Conservation (phyloP, 768 basidiomycete species). For the Neoboletus brunneissimus region DNA sequence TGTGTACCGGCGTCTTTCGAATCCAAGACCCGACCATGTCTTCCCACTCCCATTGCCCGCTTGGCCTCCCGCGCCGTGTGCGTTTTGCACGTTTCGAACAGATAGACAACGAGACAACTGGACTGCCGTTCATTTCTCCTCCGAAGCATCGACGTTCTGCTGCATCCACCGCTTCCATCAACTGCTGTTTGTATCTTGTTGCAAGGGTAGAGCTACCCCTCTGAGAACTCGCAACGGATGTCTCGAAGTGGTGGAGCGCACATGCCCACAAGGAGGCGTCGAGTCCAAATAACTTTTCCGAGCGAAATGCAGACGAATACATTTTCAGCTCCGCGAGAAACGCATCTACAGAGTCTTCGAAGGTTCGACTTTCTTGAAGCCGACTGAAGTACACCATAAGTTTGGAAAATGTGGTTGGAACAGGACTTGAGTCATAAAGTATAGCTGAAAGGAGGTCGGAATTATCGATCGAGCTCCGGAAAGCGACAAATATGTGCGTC, state of each 20-base stretch:
- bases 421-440: conserved; percentile 29
- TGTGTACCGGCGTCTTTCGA: conserved; percentile 34
- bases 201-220: conserved; percentile 25
- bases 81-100: conserved; percentile 2
- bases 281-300: conserved; percentile 36
- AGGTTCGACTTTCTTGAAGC: conserved; percentile 6
- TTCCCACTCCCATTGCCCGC: conserved; percentile 49
- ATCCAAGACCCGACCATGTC: conserved; percentile 45
- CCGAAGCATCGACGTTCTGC: conserved; percentile 51
- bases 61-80: conserved; percentile 13
- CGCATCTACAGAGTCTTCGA: conserved; percentile 14
- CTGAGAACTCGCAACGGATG: conserved; percentile 22
- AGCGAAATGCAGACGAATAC: conserved; percentile 32
- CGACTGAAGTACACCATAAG: conserved; percentile 25
- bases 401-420: conserved; percentile 31
- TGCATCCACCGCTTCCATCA: conserved; percentile 48
- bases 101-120: conserved; percentile 10
- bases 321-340: conserved; percentile 26
- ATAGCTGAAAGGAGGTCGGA: conserved; percentile 19
- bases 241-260: conserved; percentile 47
- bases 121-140: conserved; percentile 13
- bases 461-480: conserved; percentile 6
- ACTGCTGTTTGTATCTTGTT: conserved; percentile 35
- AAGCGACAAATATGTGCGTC: conserved; percentile 17
- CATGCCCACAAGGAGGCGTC: conserved; percentile 55